Evolutionary conservation across 2,329 filamentous ascomycete genomes (phyloP), one percentile per base, ranked within the genome.

Genomic region (Epichloe sylvatica): DNA sequence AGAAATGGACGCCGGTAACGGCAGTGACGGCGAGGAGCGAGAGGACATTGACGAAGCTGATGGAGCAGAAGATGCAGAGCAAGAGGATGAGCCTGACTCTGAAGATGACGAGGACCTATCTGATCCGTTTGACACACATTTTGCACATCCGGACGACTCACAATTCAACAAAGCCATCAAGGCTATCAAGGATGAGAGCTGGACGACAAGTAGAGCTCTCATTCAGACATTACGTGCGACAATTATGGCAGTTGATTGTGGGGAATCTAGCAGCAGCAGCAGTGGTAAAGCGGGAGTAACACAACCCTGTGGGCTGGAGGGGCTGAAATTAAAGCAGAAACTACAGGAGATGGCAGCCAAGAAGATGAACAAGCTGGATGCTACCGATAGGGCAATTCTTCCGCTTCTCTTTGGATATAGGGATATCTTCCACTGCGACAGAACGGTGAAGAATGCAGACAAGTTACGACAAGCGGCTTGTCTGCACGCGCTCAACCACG

Each of bases 401-500:
- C 78, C 84, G 0, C 72, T 84, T 9, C 71, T 95, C 1, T 95
- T 94, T 64, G 80, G 81, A 56, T 95, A 97, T 61, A 77, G 80
- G 49, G 91, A 97, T 60, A 58, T 94, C 1, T 67, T 96, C 1
- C 86, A 85, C 59, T 86, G 83, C 50, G 80, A 81, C 47, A 77
- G 91, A 41, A 86, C 77, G 0, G 67, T 81, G 2, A 69, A 74
- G 15, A 92, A 91, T 60, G 78, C 86, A 0, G 71, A 76, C 21
- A 75, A 73, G 4, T 64, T 97, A 45, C 80, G 88, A 46, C 79
- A 82, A 39, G 69, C 95, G 47, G 74, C 81, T 15, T 88, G 85
- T 57, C 72, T 96, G 1, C 92, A 98, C 65, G 83, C 84, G 3
- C 71, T 97, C 12, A 97, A 97, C 63, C 92, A 97, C 62, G 74